Percentiles rank a stretch among this genome's conserved stretches.
These are phyloP conservation scores for Ceratobasidium sp. DNA, from an alignment of 1,284 basidiomycete genomes.

Conservation along the genomic window DNA sequence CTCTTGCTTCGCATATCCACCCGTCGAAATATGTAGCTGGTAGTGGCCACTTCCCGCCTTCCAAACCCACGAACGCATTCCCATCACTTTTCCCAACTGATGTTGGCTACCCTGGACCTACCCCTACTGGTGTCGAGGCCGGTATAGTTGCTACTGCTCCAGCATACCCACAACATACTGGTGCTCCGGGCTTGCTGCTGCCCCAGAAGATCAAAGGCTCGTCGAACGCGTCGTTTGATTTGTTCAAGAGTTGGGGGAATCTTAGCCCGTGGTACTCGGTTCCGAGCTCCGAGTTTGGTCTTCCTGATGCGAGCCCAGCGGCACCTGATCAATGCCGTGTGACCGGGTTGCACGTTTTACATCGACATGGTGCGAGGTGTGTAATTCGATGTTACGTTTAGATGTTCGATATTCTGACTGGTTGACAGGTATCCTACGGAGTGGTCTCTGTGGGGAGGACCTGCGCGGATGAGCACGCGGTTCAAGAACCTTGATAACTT, in stretches of 20 bases:
- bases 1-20: neutral
- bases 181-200: constrained; percentile 73
- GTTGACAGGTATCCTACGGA: constrained; percentile 5
- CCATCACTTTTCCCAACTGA: constrained; percentile 79
- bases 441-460: constrained; percentile 5
- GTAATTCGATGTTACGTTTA: neutral
- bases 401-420: neutral
- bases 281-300: constrained; percentile 57
- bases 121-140: constrained; percentile 87
- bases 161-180: constrained; percentile 78
- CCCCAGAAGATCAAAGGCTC: constrained; percentile 52
- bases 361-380: constrained; percentile 61
- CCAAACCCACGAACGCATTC: constrained; percentile 75
- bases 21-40: neutral
- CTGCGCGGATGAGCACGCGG: neutral
- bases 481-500: constrained; percentile 49
- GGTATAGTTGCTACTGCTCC: constrained; percentile 84
- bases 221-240: constrained; percentile 53
- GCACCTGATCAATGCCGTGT: constrained; percentile 59
- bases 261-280: constrained; percentile 61
- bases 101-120: constrained; percentile 85
- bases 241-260: constrained; percentile 62
- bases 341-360: constrained; percentile 60
- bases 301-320: constrained; percentile 56
- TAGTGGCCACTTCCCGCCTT: constrained; percentile 68